Evolutionary conservation across 2,329 filamentous ascomycete species (phyloP).

Genomic region (Neofusicoccum cordaticola): DNA sequence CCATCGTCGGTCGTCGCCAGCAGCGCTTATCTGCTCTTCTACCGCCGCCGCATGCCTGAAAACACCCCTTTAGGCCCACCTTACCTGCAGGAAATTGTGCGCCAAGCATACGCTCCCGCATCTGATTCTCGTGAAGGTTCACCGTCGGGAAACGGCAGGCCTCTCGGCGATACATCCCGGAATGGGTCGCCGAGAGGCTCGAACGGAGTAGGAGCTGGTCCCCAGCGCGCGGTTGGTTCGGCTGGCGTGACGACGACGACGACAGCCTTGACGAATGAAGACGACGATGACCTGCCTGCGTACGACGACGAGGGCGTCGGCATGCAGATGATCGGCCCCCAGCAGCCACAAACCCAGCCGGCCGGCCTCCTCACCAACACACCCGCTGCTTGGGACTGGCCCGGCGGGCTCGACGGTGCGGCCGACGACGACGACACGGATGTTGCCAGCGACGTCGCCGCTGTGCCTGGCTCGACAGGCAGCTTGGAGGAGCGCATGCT

Average conservation of each 20-base stretch:
- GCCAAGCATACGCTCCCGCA: slow-evolving; percentile 56
- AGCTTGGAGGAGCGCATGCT: background rate
- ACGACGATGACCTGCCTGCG: background rate
- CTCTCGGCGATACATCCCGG: slow-evolving; percentile 83
- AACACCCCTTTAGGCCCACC: slow-evolving; percentile 71
- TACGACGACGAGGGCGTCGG: slow-evolving; percentile 6
- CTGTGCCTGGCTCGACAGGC: background rate
- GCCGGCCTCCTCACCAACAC: background rate
- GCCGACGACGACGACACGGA: slow-evolving; percentile 9
- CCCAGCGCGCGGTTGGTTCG: slow-evolving; percentile 18
- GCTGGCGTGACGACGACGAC: slow-evolving; percentile 4
- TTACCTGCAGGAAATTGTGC: slow-evolving; percentile 68
- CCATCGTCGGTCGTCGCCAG: slow-evolving; percentile 64
- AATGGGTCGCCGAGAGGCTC: slow-evolving; percentile 90
- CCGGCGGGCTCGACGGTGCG: background rate
- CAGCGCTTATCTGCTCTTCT: slow-evolving; percentile 91
- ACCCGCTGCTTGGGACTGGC: background rate
- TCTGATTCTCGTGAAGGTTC: slow-evolving; percentile 39
- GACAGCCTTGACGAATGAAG: background rate
- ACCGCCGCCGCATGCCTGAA: slow-evolving; percentile 74
- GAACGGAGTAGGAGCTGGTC: slow-evolving; percentile 68
- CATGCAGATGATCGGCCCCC: background rate
- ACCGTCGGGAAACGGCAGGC: slow-evolving; percentile 74
- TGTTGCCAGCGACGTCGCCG: slow-evolving; percentile 5
- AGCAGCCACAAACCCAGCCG: background rate